These are phyloP conservation scores for Pestalotiopsis fici DNA, from an alignment of 2,329 filamentous ascomycete genomes.

Conservation along the genomic window DNA sequence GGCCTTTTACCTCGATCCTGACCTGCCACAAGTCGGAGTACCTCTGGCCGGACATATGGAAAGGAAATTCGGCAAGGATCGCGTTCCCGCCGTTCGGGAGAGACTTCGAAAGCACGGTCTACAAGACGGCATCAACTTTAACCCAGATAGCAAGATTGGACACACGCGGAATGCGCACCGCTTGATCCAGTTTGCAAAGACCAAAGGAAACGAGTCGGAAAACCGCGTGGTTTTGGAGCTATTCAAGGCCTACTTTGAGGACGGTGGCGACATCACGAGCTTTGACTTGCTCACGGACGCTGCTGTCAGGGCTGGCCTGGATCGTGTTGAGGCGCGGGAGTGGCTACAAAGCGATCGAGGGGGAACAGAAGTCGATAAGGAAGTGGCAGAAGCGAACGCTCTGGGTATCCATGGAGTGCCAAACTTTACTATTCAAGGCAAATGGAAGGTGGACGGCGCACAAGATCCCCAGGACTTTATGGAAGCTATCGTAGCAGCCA, in stretches of 20 bases:
- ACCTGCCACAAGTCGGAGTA: conserved; percentile 48
- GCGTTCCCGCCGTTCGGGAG: conserved; percentile 56
- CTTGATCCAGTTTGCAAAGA: conserved; percentile 68
- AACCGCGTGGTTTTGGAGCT: conserved; percentile 59
- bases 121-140: conserved; percentile 72
- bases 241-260: conserved; percentile 61
- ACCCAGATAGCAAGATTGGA: conserved; percentile 70
- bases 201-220: conserved; percentile 48
- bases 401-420: conserved; percentile 62
- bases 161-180: conserved; percentile 81
- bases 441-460: conserved; percentile 64
- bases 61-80: conserved; percentile 66
- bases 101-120: conserved; percentile 60
- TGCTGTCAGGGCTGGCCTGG: conserved; percentile 50
- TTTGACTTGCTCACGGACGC: conserved; percentile 46
- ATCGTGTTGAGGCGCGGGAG: conserved; percentile 44
- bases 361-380: conserved; percentile 50
- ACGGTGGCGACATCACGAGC: conserved; percentile 59
- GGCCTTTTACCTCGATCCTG: conserved; percentile 79
- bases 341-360: conserved; percentile 29
- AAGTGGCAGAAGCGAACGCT: conserved; percentile 46
- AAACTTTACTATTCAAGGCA: conserved; percentile 66
- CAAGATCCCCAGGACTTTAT: conserved; percentile 65
- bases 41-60: conserved; percentile 54
- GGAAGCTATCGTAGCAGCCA: conserved; percentile 58